phyloP scores from a whole-genome alignment of 257 asterid species.

The Coffea eugenioides region DNA sequence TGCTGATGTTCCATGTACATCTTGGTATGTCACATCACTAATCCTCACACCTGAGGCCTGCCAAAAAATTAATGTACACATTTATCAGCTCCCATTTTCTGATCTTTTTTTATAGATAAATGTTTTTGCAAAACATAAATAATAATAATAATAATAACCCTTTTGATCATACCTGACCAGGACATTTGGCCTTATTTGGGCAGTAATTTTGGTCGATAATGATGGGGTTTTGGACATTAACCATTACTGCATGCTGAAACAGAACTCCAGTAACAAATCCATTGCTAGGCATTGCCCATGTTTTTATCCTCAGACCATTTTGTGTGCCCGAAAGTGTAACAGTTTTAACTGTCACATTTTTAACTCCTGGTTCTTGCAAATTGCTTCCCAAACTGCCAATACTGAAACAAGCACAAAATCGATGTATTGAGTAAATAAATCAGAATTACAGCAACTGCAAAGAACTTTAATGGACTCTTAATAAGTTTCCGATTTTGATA shows the following conservation, averaged over 20 bases:
- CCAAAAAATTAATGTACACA: neutral
- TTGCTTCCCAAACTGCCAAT: conserved; percentile 61
- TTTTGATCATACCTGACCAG: conserved; percentile 40
- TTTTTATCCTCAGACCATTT: conserved; percentile 57
- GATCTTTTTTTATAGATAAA: no score
- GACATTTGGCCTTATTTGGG: conserved; percentile 41
- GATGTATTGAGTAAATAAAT: no score
- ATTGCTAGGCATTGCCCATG: conserved; percentile 65
- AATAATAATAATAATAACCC: no score
- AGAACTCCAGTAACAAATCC: conserved; percentile 47
- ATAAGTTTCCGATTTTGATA: neutral
- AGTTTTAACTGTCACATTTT: conserved; percentile 48
- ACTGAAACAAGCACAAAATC: conserved; percentile 22
- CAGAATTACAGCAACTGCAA: no score
- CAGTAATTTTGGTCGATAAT: conserved; percentile 69
- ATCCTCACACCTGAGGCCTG: conserved; percentile 60
- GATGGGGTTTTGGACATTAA: conserved; percentile 57
- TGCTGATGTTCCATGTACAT: conserved; percentile 61
- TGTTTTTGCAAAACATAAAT: no score
- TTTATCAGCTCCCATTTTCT: no score
- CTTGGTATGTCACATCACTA: conserved; percentile 44
- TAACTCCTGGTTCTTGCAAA: conserved; percentile 49
- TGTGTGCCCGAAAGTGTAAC: conserved; percentile 39
- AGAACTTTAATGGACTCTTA: no score
- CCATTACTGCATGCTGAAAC: conserved; percentile 52